phyloP scores from a whole-genome alignment of 371 early-diverging fungal species.

The Mucor piriformis region DNA sequence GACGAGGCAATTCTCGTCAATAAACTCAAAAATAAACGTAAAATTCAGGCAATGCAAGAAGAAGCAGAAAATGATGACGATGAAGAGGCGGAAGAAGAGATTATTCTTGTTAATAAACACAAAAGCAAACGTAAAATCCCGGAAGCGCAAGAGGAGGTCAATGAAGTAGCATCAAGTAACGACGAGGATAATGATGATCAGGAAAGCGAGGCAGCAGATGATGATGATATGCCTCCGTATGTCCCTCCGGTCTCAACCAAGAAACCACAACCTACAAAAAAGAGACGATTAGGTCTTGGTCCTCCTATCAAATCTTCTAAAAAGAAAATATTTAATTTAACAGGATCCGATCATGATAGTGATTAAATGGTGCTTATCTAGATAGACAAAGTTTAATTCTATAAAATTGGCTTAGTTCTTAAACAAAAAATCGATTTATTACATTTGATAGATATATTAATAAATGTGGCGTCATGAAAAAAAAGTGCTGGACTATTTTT shows the following conservation, averaged over 20 bases:
- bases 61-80: slow-evolving; percentile 2
- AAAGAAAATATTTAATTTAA: slow-evolving; percentile 17
- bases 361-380: not conserved
- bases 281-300: slow-evolving; percentile 23
- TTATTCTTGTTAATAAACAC: not conserved
- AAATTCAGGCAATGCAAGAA: slow-evolving; percentile 9
- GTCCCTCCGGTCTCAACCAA: not conserved
- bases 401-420: too few species aligned
- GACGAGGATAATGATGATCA: slow-evolving; percentile 17
- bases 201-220: slow-evolving; percentile 11
- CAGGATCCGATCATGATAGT: not conserved
- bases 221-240: slow-evolving; percentile 1
- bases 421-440: not conserved
- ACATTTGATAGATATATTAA: too few species aligned
- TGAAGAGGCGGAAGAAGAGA: slow-evolving; percentile 18
- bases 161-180: not conserved
- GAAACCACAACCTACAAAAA: not conserved
- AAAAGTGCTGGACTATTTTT: too few species aligned
- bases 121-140: not conserved
- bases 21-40: not conserved
- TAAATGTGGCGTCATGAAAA: too few species aligned
- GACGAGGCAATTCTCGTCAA: not conserved
- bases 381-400: too few species aligned
- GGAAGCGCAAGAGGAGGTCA: slow-evolving; percentile 2
- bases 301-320: slow-evolving; percentile 1